Conservation (phyloP, 306 rosid genomes). For the Myrica gale region DNA sequence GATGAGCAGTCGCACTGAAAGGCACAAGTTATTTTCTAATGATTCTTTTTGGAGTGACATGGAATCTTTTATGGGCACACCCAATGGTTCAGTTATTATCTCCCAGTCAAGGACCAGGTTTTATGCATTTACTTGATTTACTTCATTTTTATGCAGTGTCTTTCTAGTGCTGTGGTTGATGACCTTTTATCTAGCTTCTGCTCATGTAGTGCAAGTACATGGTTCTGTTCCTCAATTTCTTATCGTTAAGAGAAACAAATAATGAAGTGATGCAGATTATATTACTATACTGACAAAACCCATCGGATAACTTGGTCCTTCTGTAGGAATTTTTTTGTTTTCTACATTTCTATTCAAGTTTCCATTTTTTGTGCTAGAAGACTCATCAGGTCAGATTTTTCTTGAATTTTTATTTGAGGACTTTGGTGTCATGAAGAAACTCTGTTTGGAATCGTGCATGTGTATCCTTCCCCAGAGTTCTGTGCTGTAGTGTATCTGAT, state of each 20-base stretch:
- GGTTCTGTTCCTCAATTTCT: background rate
- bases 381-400: background rate
- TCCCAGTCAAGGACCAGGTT: conserved; percentile 80
- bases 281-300: conserved; percentile 18
- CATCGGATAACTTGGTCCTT: background rate
- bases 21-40: conserved; percentile 46
- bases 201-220: background rate
- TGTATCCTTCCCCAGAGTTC: background rate
- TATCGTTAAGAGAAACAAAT: background rate
- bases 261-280: background rate
- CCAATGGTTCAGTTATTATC: conserved; percentile 52
- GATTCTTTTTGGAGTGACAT: conserved; percentile 65
- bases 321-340: background rate
- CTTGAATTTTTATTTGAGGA: background rate
- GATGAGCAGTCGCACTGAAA: conserved; percentile 22
- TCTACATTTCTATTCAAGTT: background rate
- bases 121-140: conserved; percentile 15
- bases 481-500: conserved; percentile 15
- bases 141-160: conserved; percentile 1
- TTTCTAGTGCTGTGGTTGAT: conserved; percentile 15
- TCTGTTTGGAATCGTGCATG: background rate
- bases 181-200: conserved; percentile 1
- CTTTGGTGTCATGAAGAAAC: background rate
- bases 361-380: background rate
- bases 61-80: conserved; percentile 54